Evolutionary conservation across 257 asterid genomes (phyloP).

Genomic region (Plectranthus barbatus): DNA sequence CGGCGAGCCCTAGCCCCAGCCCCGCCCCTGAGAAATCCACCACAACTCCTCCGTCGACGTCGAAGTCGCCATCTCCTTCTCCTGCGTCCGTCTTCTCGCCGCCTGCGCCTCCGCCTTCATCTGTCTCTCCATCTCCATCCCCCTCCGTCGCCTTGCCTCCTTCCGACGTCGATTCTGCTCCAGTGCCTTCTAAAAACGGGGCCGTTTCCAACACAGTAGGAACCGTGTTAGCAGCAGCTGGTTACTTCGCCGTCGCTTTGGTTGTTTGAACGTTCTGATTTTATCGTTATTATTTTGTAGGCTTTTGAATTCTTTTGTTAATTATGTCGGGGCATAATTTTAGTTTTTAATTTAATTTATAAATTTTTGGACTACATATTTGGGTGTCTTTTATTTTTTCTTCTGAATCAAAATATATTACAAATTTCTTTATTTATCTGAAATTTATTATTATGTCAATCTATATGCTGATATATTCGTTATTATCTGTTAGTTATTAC

Average conservation of each 20-base stretch:
- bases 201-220: conserved; percentile 21
- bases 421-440: too few relatives aligned
- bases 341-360: too few relatives aligned
- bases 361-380: too few relatives aligned
- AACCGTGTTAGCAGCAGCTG: conserved; percentile 1
- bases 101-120: conserved; percentile 23
- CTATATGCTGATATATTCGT: too few relatives aligned
- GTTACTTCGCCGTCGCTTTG: conserved; percentile 20
- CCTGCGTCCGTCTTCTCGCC: conserved; percentile 16
- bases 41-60: conserved; percentile 9
- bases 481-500: too few relatives aligned
- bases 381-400: too few relatives aligned
- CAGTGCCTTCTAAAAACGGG: conserved; percentile 1
- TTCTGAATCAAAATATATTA: too few relatives aligned
- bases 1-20: conserved; percentile 11
- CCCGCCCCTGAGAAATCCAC: not conserved
- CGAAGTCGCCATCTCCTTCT: conserved; percentile 28
- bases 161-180: conserved; percentile 1
- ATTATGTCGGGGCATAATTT: too few relatives aligned
- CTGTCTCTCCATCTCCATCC: conserved; percentile 11
- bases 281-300: not conserved
- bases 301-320: too few relatives aligned
- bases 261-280: conserved; percentile 9
- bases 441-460: too few relatives aligned
- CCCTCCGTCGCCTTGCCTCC: conserved; percentile 25